phyloP scores from a whole-genome alignment of 2,329 filamentous ascomycete genomes.

The Didymella exigua region DNA sequence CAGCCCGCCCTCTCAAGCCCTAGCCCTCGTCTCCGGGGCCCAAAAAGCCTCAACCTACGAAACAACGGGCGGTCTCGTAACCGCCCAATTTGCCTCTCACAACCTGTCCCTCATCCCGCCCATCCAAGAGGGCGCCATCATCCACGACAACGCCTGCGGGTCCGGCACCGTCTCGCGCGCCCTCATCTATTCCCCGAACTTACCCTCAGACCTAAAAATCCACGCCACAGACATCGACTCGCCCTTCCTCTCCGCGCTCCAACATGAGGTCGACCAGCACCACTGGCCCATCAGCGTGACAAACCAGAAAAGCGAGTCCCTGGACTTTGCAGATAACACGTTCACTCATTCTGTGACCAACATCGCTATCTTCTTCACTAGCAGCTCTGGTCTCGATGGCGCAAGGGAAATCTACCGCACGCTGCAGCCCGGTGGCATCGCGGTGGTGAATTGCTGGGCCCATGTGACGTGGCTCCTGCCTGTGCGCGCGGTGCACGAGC shows the following conservation, averaged over 20 bases:
- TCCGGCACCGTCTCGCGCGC: slow-evolving; percentile 36
- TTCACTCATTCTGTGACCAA: slow-evolving; percentile 51
- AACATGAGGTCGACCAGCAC: slow-evolving; percentile 17
- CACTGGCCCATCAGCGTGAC: slow-evolving; percentile 33
- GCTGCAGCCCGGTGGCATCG: slow-evolving; percentile 45
- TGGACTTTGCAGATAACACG: slow-evolving; percentile 33
- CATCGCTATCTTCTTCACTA: slow-evolving; percentile 49
- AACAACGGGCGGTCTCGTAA: slow-evolving; percentile 36
- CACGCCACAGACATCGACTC: slow-evolving; percentile 41
- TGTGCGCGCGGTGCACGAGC: slow-evolving; percentile 26
- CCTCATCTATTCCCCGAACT: slow-evolving; percentile 23
- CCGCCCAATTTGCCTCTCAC: slow-evolving; percentile 32
- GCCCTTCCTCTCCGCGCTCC: slow-evolving; percentile 32
- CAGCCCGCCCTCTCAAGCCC: slow-evolving; percentile 31
- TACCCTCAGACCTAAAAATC: slow-evolving; percentile 26
- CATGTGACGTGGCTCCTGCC: slow-evolving; percentile 33
- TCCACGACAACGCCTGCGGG: slow-evolving; percentile 46
- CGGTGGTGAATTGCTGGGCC: slow-evolving; percentile 49
- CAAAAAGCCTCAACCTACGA: slow-evolving; percentile 38
- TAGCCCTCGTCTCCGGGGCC: slow-evolving; percentile 28
- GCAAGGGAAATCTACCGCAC: slow-evolving; percentile 49
- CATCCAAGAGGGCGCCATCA: slow-evolving; percentile 32
- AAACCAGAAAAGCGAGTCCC: slow-evolving; percentile 24
- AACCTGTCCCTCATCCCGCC: slow-evolving; percentile 36
- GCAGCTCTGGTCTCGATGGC: slow-evolving; percentile 35